Conservation (phyloP, 495 filamentous ascomycete species). For the Echria macrotheca region DNA sequence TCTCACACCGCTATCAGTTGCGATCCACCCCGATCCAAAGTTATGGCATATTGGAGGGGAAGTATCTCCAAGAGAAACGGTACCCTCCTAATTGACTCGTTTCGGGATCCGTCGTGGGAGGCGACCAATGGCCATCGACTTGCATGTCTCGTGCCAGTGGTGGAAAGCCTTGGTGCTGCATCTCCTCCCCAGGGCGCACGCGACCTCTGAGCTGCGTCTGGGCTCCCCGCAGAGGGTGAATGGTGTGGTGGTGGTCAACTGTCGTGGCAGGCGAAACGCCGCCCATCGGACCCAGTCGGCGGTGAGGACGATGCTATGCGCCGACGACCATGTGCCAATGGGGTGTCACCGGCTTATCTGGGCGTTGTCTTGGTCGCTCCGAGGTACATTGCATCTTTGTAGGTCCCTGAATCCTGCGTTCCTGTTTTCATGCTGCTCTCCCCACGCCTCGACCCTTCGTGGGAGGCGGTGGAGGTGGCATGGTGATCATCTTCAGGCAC, state of each 20-base stretch:
- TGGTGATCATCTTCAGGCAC: neutral
- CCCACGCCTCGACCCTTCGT: neutral
- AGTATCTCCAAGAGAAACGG: neutral
- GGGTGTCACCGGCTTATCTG: slow-evolving; percentile 4
- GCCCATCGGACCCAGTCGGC: neutral
- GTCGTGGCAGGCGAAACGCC: neutral
- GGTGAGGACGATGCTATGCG: slow-evolving; percentile 1
- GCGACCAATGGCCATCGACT: neutral
- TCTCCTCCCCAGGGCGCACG: neutral
- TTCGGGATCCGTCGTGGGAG: neutral
- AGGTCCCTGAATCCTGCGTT: neutral
- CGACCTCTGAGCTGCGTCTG: slow-evolving; percentile 4
- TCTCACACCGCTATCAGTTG: too few relatives aligned
- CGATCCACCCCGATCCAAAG: too few relatives aligned
- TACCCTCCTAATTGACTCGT: neutral
- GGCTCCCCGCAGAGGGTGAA: too few relatives aligned
- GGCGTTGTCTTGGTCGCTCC: neutral
- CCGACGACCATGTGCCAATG: slow-evolving; percentile 1
- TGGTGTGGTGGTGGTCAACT: neutral
- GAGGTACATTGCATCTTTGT: neutral
- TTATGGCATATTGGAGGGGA: neutral
- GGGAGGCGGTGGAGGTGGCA: too few relatives aligned
- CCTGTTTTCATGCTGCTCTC: neutral
- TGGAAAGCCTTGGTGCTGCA: neutral
- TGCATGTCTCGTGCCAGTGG: slow-evolving; percentile 1